Conservation (phyloP, 371 early-diverging fungal genomes). For the Phascolomyces articulosus region DNA sequence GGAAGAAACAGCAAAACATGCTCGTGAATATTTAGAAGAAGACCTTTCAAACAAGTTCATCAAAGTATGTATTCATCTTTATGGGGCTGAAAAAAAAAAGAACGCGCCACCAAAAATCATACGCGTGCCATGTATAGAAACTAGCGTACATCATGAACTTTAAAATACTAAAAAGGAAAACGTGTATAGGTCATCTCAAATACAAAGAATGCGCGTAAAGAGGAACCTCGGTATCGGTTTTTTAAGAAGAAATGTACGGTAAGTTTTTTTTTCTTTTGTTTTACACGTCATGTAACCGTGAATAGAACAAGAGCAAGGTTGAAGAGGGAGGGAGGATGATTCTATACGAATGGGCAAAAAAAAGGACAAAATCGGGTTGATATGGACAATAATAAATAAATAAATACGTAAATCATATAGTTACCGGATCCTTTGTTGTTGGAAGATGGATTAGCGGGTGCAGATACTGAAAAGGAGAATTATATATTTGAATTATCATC, state of each 20-base stretch:
- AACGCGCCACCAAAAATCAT: neutral
- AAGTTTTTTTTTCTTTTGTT: neutral
- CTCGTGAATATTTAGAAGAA: neutral
- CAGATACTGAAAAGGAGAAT: constrained; percentile 11
- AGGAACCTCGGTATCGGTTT: constrained; percentile 2
- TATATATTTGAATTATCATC: constrained; percentile 16
- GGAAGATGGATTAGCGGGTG: constrained; percentile 8
- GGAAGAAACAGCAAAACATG: neutral
- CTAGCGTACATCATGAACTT: no score
- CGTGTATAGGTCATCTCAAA: neutral
- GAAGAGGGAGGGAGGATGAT: no score
- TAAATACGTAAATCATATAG: neutral
- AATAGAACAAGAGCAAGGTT: no score
- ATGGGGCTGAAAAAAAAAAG: no score
- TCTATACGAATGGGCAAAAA: neutral
- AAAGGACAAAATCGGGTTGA: no score
- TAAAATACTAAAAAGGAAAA: constrained; percentile 1
- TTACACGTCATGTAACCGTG: no score
- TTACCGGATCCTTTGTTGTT: constrained; percentile 18
- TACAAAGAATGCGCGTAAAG: neutral
- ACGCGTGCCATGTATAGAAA: no score
- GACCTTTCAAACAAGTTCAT: neutral
- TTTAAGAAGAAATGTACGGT: constrained; percentile 19
- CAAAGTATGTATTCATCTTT: neutral
- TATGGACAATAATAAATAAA: no score